A percentile compares a stretch with the other conserved stretches of the same genome.
These are phyloP conservation scores for Xylariaceae sp. DNA, from an alignment of 2,329 filamentous ascomycete species.

Conservation along the genomic window DNA sequence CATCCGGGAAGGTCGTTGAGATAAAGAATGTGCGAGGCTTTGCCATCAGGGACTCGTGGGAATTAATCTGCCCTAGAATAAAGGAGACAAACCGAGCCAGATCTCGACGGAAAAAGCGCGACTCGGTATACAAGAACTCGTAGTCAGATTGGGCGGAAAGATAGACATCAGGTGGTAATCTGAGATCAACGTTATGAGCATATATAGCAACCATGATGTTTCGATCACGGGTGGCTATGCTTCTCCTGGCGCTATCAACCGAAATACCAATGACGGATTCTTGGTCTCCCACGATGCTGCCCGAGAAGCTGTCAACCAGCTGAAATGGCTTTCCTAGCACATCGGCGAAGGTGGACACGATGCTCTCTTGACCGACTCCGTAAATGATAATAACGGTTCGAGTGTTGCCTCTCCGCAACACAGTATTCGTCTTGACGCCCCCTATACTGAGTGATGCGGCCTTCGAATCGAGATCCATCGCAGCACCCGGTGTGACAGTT, in stretches of 20 bases:
- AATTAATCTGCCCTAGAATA: slow-evolving; percentile 71
- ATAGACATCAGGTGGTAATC: slow-evolving; percentile 60
- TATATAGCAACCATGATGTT: slow-evolving; percentile 64
- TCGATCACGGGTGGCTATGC: slow-evolving; percentile 54
- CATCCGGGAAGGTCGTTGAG: slow-evolving; percentile 82
- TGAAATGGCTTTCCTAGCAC: slow-evolving; percentile 70
- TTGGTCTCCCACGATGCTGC: slow-evolving; percentile 49
- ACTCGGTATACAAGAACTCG: slow-evolving; percentile 76
- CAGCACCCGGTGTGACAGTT: slow-evolving; percentile 17
- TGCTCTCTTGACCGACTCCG: slow-evolving; percentile 64
- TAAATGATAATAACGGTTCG: slow-evolving; percentile 63
- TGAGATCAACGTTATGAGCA: slow-evolving; percentile 67
- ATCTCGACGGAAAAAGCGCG: slow-evolving; percentile 67
- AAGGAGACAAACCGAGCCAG: slow-evolving; percentile 74
- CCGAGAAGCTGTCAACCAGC: slow-evolving; percentile 50
- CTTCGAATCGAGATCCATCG: slow-evolving; percentile 27
- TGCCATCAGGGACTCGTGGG: slow-evolving; percentile 70
- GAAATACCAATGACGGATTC: slow-evolving; percentile 64
- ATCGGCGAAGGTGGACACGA: slow-evolving; percentile 71
- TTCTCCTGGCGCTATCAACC: slow-evolving; percentile 50
- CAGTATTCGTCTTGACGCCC: slow-evolving; percentile 41
- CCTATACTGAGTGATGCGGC: slow-evolving; percentile 24
- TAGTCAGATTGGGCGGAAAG: slow-evolving; percentile 71
- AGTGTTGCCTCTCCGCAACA: slow-evolving; percentile 48
- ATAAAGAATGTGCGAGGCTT: slow-evolving; percentile 79